Base-by-base conservation (phyloP, 176 grass and related monocot genomes). In the Luzula sylvatica region DNA sequence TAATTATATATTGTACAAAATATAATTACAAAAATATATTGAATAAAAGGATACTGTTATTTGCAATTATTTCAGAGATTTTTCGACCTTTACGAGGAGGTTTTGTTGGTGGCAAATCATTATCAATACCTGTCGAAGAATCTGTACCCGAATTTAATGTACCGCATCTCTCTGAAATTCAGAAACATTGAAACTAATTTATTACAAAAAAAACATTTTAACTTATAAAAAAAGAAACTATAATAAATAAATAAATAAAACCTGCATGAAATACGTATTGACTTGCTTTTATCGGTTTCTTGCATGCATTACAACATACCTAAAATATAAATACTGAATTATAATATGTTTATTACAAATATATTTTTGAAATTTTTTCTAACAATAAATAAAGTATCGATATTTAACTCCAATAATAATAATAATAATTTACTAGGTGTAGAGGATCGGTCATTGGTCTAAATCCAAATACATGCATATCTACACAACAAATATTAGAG, bases 401-500 rank as follows among this genome's bases (percentile, higher is more conserved):
- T 26, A 42, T 11, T 41, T 53, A 60, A 7, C 8, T 73, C 32
- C 46, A 59, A 75, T 58, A n/a, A n/a, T n/a, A n/a, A n/a, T n/a
- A n/a, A n/a, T n/a, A n/a, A n/a, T 38, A 75, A 82, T 23, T 76
- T 95, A 95, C 88, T 83, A 95, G 73, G 61, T 88, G 83, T 66
- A 95, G 66, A 56, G 88, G 79, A 78, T 95, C 88, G 26, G 72
- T 71, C 76, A 95, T 73, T 50, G 88, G 88, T 82, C 81, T 95
- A 75, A 67, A 83, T 64, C 75, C 88, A 81, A 87, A 95, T 49
- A 98, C 77, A 87, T 90, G 85, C 92, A 98, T 98, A 80, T 98
- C 92, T 98, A 85, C 74, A 80, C 26, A 71, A 58, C 13, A 64
- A 39, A 68, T 50, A 20, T 53, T 20, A 52, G 20, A 44, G 11